Conservation (phyloP, 345 rosid genomes). For the Clarkia xantiana region DNA sequence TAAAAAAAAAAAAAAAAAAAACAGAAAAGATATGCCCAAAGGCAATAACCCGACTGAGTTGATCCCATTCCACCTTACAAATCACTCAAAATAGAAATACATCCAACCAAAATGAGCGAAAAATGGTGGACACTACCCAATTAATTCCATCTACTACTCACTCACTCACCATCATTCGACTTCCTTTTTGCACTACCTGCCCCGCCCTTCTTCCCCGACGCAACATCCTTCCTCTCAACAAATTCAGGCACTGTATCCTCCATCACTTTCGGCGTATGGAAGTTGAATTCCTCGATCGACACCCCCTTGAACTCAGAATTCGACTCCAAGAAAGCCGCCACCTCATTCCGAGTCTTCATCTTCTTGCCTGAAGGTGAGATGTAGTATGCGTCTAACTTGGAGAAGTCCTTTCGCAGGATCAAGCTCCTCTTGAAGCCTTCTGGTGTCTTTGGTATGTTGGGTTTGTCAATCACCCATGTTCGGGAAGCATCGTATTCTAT, state of each 20-base stretch:
- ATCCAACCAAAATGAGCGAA: neutral
- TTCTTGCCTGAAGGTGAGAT: slow-evolving; percentile 62
- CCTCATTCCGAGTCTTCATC: slow-evolving; percentile 49
- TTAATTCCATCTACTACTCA: no score
- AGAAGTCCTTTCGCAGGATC: slow-evolving; percentile 54
- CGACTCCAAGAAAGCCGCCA: slow-evolving; percentile 37
- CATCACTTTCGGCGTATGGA: slow-evolving; percentile 62
- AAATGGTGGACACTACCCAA: neutral
- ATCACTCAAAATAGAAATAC: neutral
- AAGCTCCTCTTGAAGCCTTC: slow-evolving; percentile 66
- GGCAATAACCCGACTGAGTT: no score
- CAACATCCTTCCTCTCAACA: slow-evolving; percentile 17
- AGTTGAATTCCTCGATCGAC: slow-evolving; percentile 30
- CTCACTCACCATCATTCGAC: slow-evolving; percentile 10
- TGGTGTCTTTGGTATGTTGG: slow-evolving; percentile 76
- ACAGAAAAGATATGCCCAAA: no score
- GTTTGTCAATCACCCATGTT: slow-evolving; percentile 78
- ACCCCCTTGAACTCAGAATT: slow-evolving; percentile 39
- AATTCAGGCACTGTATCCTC: slow-evolving; percentile 61
- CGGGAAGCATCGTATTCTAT: slow-evolving; percentile 46
- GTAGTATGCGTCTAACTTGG: slow-evolving; percentile 87
- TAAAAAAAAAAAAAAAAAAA: no score
- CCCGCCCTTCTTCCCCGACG: slow-evolving; percentile 8
- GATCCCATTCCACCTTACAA: neutral
- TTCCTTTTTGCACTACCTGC: slow-evolving; percentile 10